Conservation (phyloP, 257 asterid genomes). For the Perilla frutescens region DNA sequence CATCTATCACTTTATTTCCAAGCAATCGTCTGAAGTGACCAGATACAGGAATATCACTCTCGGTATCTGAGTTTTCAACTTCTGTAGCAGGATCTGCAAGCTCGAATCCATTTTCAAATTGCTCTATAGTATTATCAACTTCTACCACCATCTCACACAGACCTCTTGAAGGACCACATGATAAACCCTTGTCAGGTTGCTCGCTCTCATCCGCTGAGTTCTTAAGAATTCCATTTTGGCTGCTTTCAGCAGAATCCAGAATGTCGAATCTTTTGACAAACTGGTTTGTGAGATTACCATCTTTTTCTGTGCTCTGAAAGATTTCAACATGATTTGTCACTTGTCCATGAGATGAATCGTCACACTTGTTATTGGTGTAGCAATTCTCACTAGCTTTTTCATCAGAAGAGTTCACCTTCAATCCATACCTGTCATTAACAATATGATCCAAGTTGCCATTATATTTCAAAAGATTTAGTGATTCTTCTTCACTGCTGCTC, state of each 20-base stretch:
- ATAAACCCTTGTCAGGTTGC: conserved; percentile 11
- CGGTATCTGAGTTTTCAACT: not conserved
- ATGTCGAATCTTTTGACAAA: not conserved
- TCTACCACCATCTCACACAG: not conserved
- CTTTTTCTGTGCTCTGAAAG: conserved; percentile 11
- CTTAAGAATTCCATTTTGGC: not conserved
- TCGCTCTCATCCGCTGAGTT: not conserved
- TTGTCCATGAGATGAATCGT: conserved; percentile 20
- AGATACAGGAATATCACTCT: not conserved
- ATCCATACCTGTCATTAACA: conserved; percentile 28
- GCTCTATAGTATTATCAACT: not conserved
- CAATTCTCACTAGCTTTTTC: conserved; percentile 18
- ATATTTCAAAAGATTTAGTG: conserved; percentile 13
- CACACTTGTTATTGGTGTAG: conserved; percentile 9
- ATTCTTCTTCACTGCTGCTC: conserved; percentile 15
- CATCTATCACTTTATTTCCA: not conserved
- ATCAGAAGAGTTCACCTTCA: conserved; percentile 22
- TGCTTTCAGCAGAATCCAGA: conserved; percentile 2
- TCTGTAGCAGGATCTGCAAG: not conserved
- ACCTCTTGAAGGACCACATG: not conserved
- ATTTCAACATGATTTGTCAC: conserved; percentile 18
- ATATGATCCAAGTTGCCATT: conserved; percentile 30
- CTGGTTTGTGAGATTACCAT: conserved; percentile 5
- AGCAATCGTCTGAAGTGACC: not conserved
- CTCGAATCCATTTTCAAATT: conserved; percentile 9